Percentiles rank a stretch among this genome's conserved stretches.
phyloP scores from a whole-genome alignment of 257 asterid genomes.

The Handroanthus guayacan region DNA sequence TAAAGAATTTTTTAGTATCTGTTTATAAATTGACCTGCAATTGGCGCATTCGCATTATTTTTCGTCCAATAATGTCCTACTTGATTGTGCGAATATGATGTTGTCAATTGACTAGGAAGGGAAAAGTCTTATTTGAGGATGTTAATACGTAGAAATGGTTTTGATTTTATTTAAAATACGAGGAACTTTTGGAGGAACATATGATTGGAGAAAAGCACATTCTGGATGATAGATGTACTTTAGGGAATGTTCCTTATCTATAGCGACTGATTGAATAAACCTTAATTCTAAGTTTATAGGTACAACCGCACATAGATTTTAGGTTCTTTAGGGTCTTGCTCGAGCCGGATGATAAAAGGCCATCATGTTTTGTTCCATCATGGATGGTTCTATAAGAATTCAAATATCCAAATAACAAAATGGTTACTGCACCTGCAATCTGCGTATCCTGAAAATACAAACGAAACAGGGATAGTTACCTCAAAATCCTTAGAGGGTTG shows the following conservation, averaged over 20 bases:
- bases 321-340: no score
- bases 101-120: slow-evolving; percentile 10
- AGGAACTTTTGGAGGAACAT: background rate
- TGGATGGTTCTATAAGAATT: no score
- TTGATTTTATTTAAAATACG: background rate
- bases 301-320: no score
- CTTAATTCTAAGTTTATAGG: no score
- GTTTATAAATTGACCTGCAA: background rate
- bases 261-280: no score
- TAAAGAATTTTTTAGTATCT: background rate
- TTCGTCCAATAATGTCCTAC: slow-evolving; percentile 15
- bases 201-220: background rate
- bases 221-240: background rate
- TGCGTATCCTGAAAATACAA: background rate
- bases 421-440: background rate
- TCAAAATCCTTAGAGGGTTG: no score
- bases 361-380: no score
- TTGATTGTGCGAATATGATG: slow-evolving; percentile 7
- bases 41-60: background rate
- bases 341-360: no score
- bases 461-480: background rate
- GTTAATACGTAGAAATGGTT: background rate
- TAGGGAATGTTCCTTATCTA: background rate
- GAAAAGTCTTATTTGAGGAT: background rate
- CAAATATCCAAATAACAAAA: no score